A percentile compares a stretch with the other conserved stretches of the same genome.
phyloP scores from a whole-genome alignment of 306 rosid species.

The Spatholobus suberectus region DNA sequence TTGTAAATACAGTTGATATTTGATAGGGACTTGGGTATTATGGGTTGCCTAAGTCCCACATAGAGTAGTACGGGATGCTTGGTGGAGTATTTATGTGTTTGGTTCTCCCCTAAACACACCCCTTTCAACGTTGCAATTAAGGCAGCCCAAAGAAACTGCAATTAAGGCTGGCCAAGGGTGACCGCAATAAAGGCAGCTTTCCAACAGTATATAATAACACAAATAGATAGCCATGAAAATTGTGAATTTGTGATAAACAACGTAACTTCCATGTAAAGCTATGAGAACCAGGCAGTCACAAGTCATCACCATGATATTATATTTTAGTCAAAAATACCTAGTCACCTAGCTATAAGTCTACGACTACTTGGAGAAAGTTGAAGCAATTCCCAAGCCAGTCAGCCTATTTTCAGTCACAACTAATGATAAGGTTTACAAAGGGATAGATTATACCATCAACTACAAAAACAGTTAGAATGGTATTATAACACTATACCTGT shows the following conservation, averaged over 20 bases:
- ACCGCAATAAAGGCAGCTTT: too few species aligned
- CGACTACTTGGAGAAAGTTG: slow-evolving; percentile 19
- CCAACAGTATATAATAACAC: slow-evolving; percentile 16
- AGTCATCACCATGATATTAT: slow-evolving; percentile 9
- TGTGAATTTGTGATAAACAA: not conserved
- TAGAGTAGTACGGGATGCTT: too few species aligned
- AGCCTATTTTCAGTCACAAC: slow-evolving; percentile 8
- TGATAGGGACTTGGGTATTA: too few species aligned
- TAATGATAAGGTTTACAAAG: not conserved
- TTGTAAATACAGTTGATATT: too few species aligned
- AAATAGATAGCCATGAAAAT: slow-evolving; percentile 11
- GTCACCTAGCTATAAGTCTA: slow-evolving; percentile 2
- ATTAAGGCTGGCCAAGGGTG: too few species aligned
- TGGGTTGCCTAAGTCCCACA: too few species aligned
- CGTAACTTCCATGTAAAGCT: slow-evolving; percentile 12
- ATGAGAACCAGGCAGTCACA: slow-evolving; percentile 20
- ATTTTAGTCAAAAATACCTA: not conserved
- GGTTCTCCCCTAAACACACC: too few species aligned
- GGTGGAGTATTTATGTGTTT: too few species aligned
- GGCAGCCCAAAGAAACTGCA: too few species aligned
- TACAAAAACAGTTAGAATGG: not conserved
- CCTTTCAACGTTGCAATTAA: too few species aligned
- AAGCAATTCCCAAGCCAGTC: slow-evolving; percentile 28
- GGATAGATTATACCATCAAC: slow-evolving; percentile 9
- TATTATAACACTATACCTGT: slow-evolving; percentile 60